Evolutionary conservation across 2,329 filamentous ascomycete genomes (phyloP).

Genomic region (Chrysosporium keratinophilum): DNA sequence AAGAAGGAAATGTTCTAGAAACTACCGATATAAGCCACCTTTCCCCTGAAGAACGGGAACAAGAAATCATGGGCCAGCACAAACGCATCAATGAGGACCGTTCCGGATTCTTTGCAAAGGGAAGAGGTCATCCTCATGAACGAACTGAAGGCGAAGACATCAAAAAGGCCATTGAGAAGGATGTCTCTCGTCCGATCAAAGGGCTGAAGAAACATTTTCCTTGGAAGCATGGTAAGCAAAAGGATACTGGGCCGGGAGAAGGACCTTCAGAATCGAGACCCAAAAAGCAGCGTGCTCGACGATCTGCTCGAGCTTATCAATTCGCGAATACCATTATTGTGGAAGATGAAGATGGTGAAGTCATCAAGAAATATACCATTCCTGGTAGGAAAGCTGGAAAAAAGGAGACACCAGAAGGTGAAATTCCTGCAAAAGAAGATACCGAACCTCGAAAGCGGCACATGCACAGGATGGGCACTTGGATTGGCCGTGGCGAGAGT

Average conservation of each 20-base stretch:
- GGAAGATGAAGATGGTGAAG: constrained; percentile 58
- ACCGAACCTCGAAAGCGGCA: constrained; percentile 38
- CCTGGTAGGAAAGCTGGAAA: constrained; percentile 31
- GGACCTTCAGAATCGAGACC: constrained; percentile 14
- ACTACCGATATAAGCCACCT: constrained; percentile 44
- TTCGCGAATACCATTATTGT: constrained; percentile 63
- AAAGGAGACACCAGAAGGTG: constrained; percentile 23
- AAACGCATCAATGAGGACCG: constrained; percentile 45
- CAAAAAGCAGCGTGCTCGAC: constrained; percentile 32
- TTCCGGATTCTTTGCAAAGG: constrained; percentile 37
- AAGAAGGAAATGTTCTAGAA: constrained; percentile 74
- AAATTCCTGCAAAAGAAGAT: constrained; percentile 23
- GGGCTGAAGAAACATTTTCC: constrained; percentile 40
- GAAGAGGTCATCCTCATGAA: constrained; percentile 35
- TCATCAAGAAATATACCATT: constrained; percentile 59
- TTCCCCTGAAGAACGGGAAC: constrained; percentile 49
- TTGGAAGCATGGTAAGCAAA: constrained; percentile 29
- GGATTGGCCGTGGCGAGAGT: constrained; percentile 41
- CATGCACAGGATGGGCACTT: constrained; percentile 51
- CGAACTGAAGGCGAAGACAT: constrained; percentile 38
- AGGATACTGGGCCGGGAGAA: constrained; percentile 17
- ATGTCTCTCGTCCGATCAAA: constrained; percentile 24
- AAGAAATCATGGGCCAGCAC: constrained; percentile 46
- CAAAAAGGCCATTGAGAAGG: constrained; percentile 28
- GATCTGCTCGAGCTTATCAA: constrained; percentile 55